Base-by-base conservation (phyloP, 106 monocot species). In the Apostasia ramifera region DNA sequence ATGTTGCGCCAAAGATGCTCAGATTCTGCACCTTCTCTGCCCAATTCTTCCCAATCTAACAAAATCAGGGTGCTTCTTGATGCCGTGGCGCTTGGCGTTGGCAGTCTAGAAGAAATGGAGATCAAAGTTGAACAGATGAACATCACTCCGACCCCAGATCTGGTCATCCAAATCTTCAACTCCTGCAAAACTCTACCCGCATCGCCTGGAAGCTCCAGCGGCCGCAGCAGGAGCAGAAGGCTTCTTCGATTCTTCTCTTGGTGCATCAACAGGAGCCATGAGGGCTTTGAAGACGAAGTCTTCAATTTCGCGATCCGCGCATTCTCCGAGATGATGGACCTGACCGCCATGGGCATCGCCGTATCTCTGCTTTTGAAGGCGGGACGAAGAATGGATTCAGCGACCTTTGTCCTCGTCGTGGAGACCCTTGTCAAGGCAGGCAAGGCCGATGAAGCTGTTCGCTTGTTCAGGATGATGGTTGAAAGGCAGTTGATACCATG, bases 21-120 rank as follows among this genome's bases (percentile, higher is more conserved):
- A 8, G 15, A 7, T 65, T 65, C 48, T 65, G 26, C 15, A 3
- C 11, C 65, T 47, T 43, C 47, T 65, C 6, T 50, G 4, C 6
- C 8, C 4, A 50, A 5, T 8, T 8, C 50, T 8, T 4, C 50
- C 50, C 6, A 50, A 8, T 50, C 6, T 8, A 50, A 26, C 48
- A 46, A 48, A 50, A 5, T 49, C 4, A 65, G 41, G 42, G 2
- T 9, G 8, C 50, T 83, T 55, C 47, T 68, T 52, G 66, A 66
- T 39, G 56, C 73, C 62, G 75, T 88, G 11, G 48, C 74, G 67
- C 46, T 42, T 1, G 83, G 74, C 15, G 73, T 72, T 8, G 83
- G 92, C 43, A 52, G 88, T 74, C 79, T 92, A 12, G 82, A 83
- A 63, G 83, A 92, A 52, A 78, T 85, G 83, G 83, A 81, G n/a